A percentile compares a stretch with the other conserved stretches of the same genome.
These are phyloP conservation scores for Tuber aestivum DNA, from an alignment of 495 filamentous ascomycete species.

Conservation along the genomic window DNA sequence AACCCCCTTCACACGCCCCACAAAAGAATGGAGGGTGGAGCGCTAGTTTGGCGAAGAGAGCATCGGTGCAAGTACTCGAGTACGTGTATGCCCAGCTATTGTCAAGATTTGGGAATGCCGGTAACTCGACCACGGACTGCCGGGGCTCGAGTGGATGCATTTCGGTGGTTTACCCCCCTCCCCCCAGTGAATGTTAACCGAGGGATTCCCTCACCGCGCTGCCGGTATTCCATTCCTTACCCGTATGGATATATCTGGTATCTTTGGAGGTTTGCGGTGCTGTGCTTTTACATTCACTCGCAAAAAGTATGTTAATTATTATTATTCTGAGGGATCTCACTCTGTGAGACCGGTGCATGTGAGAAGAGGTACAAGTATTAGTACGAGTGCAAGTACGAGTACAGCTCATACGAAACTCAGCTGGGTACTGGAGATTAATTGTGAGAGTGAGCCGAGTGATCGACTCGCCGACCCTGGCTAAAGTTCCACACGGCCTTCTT, in stretches of 20 bases:
- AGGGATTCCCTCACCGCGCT: not conserved
- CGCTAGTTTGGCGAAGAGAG: conserved; percentile 16
- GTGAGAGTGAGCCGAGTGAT: not conserved
- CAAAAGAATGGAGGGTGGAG: not conserved
- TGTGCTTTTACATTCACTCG: not conserved
- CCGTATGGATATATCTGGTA: not conserved
- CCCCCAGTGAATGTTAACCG: not conserved
- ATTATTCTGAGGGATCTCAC: not conserved
- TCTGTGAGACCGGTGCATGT: not conserved
- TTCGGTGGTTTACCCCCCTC: not conserved
- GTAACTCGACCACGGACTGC: not conserved
- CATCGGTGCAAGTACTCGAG: too few relatives aligned
- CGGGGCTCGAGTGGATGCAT: too few relatives aligned
- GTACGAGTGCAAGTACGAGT: too few relatives aligned
- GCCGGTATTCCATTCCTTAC: not conserved
- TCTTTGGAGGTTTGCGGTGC: not conserved
- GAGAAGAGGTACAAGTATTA: not conserved
- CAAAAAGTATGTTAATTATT: not conserved
- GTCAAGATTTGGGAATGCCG: not conserved
- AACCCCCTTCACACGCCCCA: conserved; percentile 4
- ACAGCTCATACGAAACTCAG: not conserved
- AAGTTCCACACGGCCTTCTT: not conserved
- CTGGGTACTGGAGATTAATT: not conserved
- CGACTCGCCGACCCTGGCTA: not conserved
- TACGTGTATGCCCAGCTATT: conserved; percentile 13